Base-by-base conservation (phyloP, 805 yeast species). In the Wickerhamia fluorescens region DNA sequence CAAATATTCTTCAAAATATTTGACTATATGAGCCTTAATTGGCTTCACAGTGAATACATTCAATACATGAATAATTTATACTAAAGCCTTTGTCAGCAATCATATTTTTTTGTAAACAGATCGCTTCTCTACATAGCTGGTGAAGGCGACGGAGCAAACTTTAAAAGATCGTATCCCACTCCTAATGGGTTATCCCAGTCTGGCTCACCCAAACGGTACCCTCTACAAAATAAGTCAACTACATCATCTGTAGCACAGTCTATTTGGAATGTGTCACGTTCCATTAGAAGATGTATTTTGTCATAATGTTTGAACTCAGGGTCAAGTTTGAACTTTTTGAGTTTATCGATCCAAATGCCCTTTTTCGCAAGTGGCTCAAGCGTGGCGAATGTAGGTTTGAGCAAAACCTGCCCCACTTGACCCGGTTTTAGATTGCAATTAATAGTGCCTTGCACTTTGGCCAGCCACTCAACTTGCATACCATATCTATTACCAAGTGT, bases 191-290 rank as follows among this genome's bases (percentile, higher is more conserved):
- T 24, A 3, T 37, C 35, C 44, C 49, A 49, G 19, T 49, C 33
- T 4, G 44, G 39, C 17, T 28, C 32, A 7, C 53, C 53, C 13
- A 46, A 16, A 13, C 30, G 37, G 11, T 27, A 34, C 14, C 35
- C 38, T 5, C 33, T 23, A 25, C 55, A 49, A 20, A 37, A 41
- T 25, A 49, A 35, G 14, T 36, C 34, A 13, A 47, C 49, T 3
- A 41, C 36, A 17, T 49, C 53, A 31, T 35, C 38, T 13, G 52
- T 47, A 6, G 45, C 50, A 42, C 55, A 49, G 6, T 35, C 41
- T 3, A 37, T 28, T 27, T 42, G 34, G 14, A 27, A 21, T 7
- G 31, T 30, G 9, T 33, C 28, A 3, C 29, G 25, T n/a, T 40
- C 36, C 19, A 41, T 11, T 4, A 43, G 25, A 7, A 39, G 25